Conservation (phyloP, 345 rosid species). For the Fremontodendron californicum region DNA sequence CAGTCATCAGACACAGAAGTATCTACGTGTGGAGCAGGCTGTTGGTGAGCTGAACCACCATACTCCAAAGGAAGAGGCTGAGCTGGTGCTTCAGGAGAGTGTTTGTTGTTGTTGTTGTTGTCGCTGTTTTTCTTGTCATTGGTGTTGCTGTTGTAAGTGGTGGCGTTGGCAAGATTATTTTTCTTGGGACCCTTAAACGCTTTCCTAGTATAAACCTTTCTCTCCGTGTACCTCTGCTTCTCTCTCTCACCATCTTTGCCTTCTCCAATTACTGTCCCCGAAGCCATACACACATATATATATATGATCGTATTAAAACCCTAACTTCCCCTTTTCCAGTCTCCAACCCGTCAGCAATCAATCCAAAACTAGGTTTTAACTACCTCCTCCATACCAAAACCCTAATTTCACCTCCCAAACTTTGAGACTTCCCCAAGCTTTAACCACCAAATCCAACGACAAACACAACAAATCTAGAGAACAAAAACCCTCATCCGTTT, state of each 20-base stretch:
- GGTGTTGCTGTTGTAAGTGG: neutral
- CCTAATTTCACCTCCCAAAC: conserved; percentile 12
- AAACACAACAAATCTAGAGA: neutral
- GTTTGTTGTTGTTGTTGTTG: conserved; percentile 14
- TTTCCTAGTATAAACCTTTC: conserved; percentile 80
- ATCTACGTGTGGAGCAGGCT: conserved; percentile 21
- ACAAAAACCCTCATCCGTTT: too few relatives aligned
- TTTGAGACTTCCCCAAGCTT: neutral
- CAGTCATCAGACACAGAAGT: conserved; percentile 37
- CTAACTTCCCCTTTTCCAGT: conserved; percentile 26
- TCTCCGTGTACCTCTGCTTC: conserved; percentile 55
- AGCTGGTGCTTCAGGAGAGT: conserved; percentile 23
- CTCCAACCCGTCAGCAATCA: neutral
- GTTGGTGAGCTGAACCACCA: conserved; percentile 32
- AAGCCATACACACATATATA: conserved; percentile 92
- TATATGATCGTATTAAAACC: conserved; percentile 42
- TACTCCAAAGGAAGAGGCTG: conserved; percentile 35
- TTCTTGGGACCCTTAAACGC: conserved; percentile 50
- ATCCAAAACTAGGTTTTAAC: conserved; percentile 8
- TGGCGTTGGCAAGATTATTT: conserved; percentile 15
- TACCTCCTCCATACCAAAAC: conserved; percentile 10
- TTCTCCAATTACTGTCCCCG: conserved; percentile 68
- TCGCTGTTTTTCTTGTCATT: neutral
- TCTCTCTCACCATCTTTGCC: conserved; percentile 60
- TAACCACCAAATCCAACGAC: neutral